Evolutionary conservation across 768 basidiomycete species (phyloP), one percentile per base, ranked within the genome.

Genomic region (Mycena kentingensis): DNA sequence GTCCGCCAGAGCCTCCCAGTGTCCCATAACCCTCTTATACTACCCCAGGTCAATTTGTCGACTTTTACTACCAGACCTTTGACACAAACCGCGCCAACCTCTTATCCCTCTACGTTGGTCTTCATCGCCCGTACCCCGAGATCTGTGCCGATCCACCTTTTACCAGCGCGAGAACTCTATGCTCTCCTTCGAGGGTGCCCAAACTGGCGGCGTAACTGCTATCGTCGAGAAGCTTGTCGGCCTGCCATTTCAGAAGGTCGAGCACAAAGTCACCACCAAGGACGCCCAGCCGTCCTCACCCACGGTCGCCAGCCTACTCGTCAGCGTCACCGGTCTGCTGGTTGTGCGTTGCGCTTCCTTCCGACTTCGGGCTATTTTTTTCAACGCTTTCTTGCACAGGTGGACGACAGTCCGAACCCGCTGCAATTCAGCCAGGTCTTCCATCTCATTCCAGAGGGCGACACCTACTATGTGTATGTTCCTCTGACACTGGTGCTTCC

Each of bases 371-470:
- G n/a, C 26, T 36, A 25, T 45, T 32, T 2, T 24, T 36, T 28
- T 13, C 22, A 15, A 12, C 5, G 16, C 2, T 42, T 19, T 35
- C 21, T 25, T 24, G 26, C 53, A 46, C 60, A 93, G 91, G 84
- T 98, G 59, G 95, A 98, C 61, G 91, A 89, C 55, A 78, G 77
- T 57, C 36, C 71, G 51, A 89, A 90, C 60, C 84, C 91, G n/a
- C 75, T 99, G 51, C 85, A 83, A 63, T 99, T 91, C 77, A 90
- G 86, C 59, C 97, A 99, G 73, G 77, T 84, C 57, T 99, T 99
- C 84, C 93, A 96, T 60, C 83, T 99, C 52, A 78, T 90, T 47
- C 86, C 82, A 24, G 90, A 95, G 2, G 82, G 77, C 5, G 62
- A 58, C 18, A 82, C 82, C 60, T 95, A 88, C 77, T 98, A 86